Conservation (phyloP, 2,329 filamentous ascomycete genomes). For the Alternaria consortialis region DNA sequence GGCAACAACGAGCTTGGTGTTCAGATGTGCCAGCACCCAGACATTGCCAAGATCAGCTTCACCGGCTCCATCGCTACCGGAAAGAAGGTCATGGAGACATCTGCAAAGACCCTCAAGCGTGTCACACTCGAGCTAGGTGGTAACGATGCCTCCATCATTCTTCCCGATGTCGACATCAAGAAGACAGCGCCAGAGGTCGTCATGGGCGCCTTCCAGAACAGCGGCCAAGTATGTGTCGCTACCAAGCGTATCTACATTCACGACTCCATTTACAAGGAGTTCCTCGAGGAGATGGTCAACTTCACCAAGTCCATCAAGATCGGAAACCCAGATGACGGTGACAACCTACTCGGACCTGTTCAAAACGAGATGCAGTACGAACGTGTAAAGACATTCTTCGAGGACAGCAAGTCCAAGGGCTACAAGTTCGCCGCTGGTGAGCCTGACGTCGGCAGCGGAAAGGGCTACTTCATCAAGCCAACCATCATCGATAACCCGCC, state of each 20-base stretch:
- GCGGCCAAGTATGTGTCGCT: constrained; percentile 59
- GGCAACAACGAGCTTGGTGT: constrained; percentile 69
- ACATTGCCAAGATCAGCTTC: constrained; percentile 70
- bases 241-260: constrained; percentile 52
- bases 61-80: constrained; percentile 69
- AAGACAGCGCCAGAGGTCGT: constrained; percentile 60
- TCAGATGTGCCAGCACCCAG: constrained; percentile 66
- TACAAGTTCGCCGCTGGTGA: constrained; percentile 63
- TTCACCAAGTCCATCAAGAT: constrained; percentile 57
- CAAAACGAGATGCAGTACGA: constrained; percentile 73
- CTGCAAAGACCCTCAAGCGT: constrained; percentile 66
- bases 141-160: constrained; percentile 69
- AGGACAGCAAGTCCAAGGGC: constrained; percentile 63
- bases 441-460: constrained; percentile 38
- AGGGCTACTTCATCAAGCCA: constrained; percentile 68
- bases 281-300: constrained; percentile 53
- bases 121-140: constrained; percentile 70
- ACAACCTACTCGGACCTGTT: constrained; percentile 65
- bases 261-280: constrained; percentile 50
- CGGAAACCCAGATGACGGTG: constrained; percentile 52
- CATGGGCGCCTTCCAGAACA: constrained; percentile 64
- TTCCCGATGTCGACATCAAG: constrained; percentile 65
- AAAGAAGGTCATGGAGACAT: constrained; percentile 68
- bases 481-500: constrained; percentile 68
- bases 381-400: constrained; percentile 65